Conservation (phyloP, 1,139 yeast genomes). For the Pichia sp. region DNA sequence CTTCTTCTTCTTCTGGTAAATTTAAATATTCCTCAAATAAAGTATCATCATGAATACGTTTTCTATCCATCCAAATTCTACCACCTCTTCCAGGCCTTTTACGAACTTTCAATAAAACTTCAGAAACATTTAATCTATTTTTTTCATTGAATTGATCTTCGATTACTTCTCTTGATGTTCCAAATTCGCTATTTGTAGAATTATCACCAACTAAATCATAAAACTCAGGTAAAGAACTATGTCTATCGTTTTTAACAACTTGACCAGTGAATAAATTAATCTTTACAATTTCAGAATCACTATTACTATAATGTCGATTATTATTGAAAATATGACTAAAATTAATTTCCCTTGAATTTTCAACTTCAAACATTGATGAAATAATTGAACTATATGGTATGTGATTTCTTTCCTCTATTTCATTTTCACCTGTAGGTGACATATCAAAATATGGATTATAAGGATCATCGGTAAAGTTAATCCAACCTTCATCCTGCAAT, state of each 20-base stretch:
- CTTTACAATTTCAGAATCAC: slow-evolving; percentile 37
- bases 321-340: slow-evolving; percentile 30
- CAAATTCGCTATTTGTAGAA: slow-evolving; percentile 16
- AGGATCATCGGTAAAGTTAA: slow-evolving; percentile 87
- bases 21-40: slow-evolving; percentile 36
- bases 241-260: slow-evolving; percentile 25
- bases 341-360: slow-evolving; percentile 50
- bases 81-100: slow-evolving; percentile 73
- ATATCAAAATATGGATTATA: slow-evolving; percentile 79
- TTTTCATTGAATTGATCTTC: slow-evolving; percentile 31
- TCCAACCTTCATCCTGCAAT: slow-evolving; percentile 61
- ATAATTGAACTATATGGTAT: slow-evolving; percentile 79
- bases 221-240: slow-evolving; percentile 39
- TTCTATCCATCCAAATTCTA: slow-evolving; percentile 67
- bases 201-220: slow-evolving; percentile 42
- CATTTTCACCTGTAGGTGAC: slow-evolving; percentile 42
- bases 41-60: slow-evolving; percentile 37
- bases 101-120: slow-evolving; percentile 58
- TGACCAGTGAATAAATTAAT: slow-evolving; percentile 36
- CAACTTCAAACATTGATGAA: slow-evolving; percentile 65
- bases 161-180: slow-evolving; percentile 7
- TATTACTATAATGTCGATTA: slow-evolving; percentile 34
- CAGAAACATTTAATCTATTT: slow-evolving; percentile 40
- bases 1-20: slow-evolving; percentile 19
- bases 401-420: slow-evolving; percentile 50